Evolutionary conservation across 1,139 yeast genomes (phyloP).

Genomic region (Torulaspora pretoriensis): DNA sequence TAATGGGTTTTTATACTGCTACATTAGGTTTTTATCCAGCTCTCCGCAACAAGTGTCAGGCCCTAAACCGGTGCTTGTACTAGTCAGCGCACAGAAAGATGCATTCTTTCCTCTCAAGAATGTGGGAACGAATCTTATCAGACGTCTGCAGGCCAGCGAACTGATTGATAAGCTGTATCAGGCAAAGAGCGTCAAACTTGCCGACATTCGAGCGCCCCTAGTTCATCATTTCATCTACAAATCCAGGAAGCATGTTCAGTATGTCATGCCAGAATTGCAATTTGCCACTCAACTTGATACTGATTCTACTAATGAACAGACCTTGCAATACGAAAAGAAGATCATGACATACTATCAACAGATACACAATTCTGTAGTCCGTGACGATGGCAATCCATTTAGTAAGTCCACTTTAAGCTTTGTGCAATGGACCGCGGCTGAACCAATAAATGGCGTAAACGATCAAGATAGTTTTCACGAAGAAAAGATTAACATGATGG

Average conservation of each 20-base stretch:
- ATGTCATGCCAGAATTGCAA: constrained; percentile 39
- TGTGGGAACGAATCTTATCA: constrained; percentile 51
- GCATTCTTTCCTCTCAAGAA: constrained; percentile 72
- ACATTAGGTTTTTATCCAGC: constrained; percentile 53
- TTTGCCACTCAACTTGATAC: constrained; percentile 13
- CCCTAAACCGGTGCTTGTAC: constrained; percentile 54
- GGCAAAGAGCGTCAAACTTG: constrained; percentile 42
- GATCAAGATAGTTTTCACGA: constrained; percentile 11
- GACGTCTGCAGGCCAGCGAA: constrained; percentile 38
- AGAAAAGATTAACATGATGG: constrained; percentile 40
- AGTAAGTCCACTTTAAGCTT: constrained; percentile 30
- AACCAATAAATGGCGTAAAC: constrained; percentile 10
- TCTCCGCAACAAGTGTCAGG: constrained; percentile 10
- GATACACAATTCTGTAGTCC: constrained; percentile 25
- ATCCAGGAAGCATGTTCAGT: constrained; percentile 59
- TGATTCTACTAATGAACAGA: constrained; percentile 3
- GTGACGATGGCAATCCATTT: constrained; percentile 27
- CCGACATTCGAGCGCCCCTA: constrained; percentile 56
- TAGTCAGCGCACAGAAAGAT: constrained; percentile 79
- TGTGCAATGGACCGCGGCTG: constrained; percentile 38
- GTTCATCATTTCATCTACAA: constrained; percentile 80
- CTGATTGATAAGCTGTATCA: constrained; percentile 39
- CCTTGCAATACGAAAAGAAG: constrained; percentile 20
- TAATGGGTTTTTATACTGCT: constrained; percentile 80
- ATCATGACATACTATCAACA: constrained; percentile 30